These are phyloP conservation scores for Monosporascus sp. DNA, from an alignment of 2,329 filamentous ascomycete genomes.

Conservation along the genomic window DNA sequence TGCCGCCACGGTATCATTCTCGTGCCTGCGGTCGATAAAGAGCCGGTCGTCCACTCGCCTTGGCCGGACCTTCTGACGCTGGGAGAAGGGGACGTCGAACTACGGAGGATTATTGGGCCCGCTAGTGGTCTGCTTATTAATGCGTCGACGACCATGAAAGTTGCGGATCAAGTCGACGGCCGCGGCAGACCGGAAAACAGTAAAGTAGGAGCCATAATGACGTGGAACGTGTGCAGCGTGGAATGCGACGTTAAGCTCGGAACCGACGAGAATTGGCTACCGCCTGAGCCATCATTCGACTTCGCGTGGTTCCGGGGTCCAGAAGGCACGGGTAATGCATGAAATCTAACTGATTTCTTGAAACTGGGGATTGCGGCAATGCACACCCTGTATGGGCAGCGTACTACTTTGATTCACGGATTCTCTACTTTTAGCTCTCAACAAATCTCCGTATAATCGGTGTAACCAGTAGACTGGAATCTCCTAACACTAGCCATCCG, in stretches of 20 bases:
- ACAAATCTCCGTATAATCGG: too few species aligned
- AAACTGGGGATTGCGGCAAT: neutral
- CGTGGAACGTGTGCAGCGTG: neutral
- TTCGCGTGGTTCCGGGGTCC: neutral
- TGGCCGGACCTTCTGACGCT: neutral
- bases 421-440: too few species aligned
- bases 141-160: neutral
- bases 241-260: neutral
- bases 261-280: neutral
- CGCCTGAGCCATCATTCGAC: neutral
- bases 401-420: too few species aligned
- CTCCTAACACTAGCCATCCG: neutral
- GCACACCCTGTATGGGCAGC: neutral
- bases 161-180: neutral
- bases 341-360: too few species aligned
- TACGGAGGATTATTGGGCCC: neutral
- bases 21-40: constrained; percentile 1
- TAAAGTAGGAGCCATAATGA: neutral
- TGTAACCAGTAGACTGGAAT: too few species aligned
- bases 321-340: neutral
- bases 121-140: neutral
- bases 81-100: neutral
- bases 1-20: constrained; percentile 32
- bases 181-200: neutral
- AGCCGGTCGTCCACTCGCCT: neutral